phyloP scores from a whole-genome alignment of 2,329 filamentous ascomycete genomes.

The Zalaria obscura region DNA sequence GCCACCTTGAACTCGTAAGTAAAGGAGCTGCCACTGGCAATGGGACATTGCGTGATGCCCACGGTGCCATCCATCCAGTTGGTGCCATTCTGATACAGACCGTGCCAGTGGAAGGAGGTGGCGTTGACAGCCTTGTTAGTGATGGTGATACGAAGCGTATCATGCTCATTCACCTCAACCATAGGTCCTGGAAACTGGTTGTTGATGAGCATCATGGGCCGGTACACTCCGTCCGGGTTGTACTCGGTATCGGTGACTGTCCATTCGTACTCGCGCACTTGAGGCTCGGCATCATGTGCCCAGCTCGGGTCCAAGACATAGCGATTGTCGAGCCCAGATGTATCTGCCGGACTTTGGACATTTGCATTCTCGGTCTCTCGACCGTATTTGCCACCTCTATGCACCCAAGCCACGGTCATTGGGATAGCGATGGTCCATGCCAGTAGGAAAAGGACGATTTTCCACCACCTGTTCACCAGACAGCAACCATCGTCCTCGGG shows the following conservation, averaged over 20 bases:
- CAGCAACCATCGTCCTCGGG: constrained; percentile 1
- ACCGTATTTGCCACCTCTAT: background rate
- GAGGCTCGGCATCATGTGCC: constrained; percentile 37
- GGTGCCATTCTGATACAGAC: constrained; percentile 54
- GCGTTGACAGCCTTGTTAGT: constrained; percentile 44
- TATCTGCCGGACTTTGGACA: background rate
- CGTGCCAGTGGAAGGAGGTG: constrained; percentile 54
- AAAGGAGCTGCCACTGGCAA: constrained; percentile 39
- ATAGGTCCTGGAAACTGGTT: constrained; percentile 24
- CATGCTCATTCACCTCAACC: constrained; percentile 40
- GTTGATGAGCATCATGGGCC: constrained; percentile 28
- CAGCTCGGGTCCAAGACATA: constrained; percentile 45
- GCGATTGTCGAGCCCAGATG: background rate
- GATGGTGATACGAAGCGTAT: constrained; percentile 52
- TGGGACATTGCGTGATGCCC: constrained; percentile 49
- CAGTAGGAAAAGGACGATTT: constrained; percentile 5
- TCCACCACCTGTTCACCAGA: constrained; percentile 6
- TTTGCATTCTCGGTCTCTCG: background rate
- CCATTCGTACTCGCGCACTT: constrained; percentile 46
- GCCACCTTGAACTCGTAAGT: constrained; percentile 48
- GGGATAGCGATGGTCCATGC: constrained; percentile 4
- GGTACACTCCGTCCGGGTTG: constrained; percentile 42
- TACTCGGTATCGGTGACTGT: constrained; percentile 41
- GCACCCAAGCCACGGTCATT: constrained; percentile 4
- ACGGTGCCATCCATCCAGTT: constrained; percentile 53